A percentile compares a stretch with the other conserved stretches of the same genome.
These are phyloP conservation scores for Artemisia annua DNA, from an alignment of 129 eudicot genomes.

Conservation along the genomic window DNA sequence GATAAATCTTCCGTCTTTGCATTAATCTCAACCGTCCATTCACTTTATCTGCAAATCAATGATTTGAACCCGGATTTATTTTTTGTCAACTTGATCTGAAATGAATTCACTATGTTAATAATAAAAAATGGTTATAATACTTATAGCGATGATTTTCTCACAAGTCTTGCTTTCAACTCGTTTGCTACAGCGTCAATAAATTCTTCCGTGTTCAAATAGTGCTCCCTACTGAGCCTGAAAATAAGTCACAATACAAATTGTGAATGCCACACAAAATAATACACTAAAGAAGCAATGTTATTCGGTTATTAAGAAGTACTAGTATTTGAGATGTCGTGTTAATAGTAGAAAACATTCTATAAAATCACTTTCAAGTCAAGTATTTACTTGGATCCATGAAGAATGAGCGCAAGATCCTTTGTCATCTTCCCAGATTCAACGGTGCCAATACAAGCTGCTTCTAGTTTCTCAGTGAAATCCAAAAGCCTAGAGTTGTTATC, in stretches of 20 bases:
- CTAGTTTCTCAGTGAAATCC: constrained; percentile 81
- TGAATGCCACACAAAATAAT: background rate
- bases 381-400: constrained; percentile 75
- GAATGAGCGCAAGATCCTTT: constrained; percentile 89
- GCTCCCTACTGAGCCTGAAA: constrained; percentile 44
- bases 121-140: background rate
- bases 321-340: background rate
- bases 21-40: background rate
- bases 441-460: constrained; percentile 77
- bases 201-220: constrained; percentile 61
- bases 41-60: constrained; percentile 26
- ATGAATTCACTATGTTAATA: background rate
- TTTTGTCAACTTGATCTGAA: background rate
- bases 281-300: background rate
- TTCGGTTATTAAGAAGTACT: background rate
- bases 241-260: background rate
- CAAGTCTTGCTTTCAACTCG: constrained; percentile 50
- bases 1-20: background rate
- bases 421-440: constrained; percentile 92
- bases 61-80: background rate
- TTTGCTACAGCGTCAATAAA: constrained; percentile 58
- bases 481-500: constrained; percentile 63
- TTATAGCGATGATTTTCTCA: constrained; percentile 34
- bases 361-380: background rate
- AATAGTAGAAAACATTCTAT: background rate